A percentile compares a stretch with the other conserved stretches of the same genome.
Conservation (phyloP, 2,329 filamentous ascomycete genomes). For the Microcyclospora pomicola region DNA sequence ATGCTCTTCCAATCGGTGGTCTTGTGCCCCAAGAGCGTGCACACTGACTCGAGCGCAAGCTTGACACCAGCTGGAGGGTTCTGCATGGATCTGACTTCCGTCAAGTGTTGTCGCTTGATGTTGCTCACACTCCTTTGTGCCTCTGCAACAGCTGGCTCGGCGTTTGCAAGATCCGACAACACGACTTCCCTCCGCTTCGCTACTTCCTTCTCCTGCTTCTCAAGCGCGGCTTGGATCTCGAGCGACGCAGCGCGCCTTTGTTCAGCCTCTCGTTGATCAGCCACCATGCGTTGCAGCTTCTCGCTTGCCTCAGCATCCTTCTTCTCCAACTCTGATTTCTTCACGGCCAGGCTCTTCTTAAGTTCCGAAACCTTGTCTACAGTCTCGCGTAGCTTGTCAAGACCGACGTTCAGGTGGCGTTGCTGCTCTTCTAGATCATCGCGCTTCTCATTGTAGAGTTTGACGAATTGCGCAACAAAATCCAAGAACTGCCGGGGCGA, state of each 20-base stretch:
- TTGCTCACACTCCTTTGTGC: conserved; percentile 94
- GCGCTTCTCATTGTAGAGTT: conserved; percentile 93
- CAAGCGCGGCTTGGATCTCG: conserved; percentile 74
- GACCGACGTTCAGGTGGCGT: conserved; percentile 90
- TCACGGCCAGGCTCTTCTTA: conserved; percentile 77
- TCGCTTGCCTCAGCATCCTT: conserved; percentile 95
- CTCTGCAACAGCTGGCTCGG: conserved; percentile 84
- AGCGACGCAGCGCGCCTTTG: conserved; percentile 77
- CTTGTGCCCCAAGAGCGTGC: conserved; percentile 82
- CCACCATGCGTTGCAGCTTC: conserved; percentile 93
- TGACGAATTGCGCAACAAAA: conserved; percentile 95
- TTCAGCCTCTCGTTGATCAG: conserved; percentile 88
- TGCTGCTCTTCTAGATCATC: conserved; percentile 98
- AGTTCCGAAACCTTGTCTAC: conserved; percentile 94
- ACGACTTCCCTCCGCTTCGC: conserved; percentile 72
- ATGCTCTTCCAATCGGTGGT: conserved; percentile 85
- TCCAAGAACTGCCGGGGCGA: conserved; percentile 96
- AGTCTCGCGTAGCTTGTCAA: conserved; percentile 93
- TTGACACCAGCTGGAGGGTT: conserved; percentile 84
- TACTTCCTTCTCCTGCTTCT: conserved; percentile 81
- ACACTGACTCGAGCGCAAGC: conserved; percentile 89
- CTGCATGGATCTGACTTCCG: conserved; percentile 93
- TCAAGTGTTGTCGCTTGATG: conserved; percentile 94
- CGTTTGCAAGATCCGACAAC: conserved; percentile 70
- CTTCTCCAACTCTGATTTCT: conserved; percentile 82